Evolutionary conservation across 805 yeast species (phyloP).

Genomic region (Maudiozyma bulderi): DNA sequence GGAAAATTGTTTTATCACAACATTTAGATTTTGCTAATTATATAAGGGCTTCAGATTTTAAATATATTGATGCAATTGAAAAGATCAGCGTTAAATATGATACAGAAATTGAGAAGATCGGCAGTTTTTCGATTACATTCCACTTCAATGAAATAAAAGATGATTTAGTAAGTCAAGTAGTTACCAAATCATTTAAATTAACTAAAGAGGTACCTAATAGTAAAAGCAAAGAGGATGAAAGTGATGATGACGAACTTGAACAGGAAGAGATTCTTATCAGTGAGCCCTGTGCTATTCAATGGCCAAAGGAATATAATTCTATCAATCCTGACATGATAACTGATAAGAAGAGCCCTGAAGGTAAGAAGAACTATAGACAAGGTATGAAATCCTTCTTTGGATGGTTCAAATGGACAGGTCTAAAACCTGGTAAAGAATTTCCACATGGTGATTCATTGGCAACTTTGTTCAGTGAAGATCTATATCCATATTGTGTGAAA

Average conservation of each 20-base stretch:
- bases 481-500: constrained; percentile 78
- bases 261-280: constrained; percentile 51
- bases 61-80: constrained; percentile 55
- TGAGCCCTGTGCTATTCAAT: constrained; percentile 43
- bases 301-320: constrained; percentile 58
- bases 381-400: constrained; percentile 83
- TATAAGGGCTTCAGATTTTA: constrained; percentile 65
- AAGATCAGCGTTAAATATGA: constrained; percentile 54
- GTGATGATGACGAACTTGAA: constrained; percentile 35
- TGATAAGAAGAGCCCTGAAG: constrained; percentile 37
- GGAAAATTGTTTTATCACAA: constrained; percentile 81
- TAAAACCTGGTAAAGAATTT: constrained; percentile 66
- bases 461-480: constrained; percentile 59
- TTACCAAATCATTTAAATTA: constrained; percentile 50
- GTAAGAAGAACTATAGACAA: constrained; percentile 50
- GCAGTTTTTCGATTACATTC: constrained; percentile 53
- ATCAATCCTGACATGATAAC: constrained; percentile 48
- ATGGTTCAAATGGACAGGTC: constrained; percentile 81
- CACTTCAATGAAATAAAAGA: constrained; percentile 41
- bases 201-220: constrained; percentile 18
- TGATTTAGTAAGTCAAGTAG: constrained; percentile 45
- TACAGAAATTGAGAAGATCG: constrained; percentile 29
- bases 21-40: constrained; percentile 79
- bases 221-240: constrained; percentile 13
- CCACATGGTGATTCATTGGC: constrained; percentile 75